phyloP scores from a whole-genome alignment of 2,329 filamentous ascomycete species.

The Apiospora malaysiana region DNA sequence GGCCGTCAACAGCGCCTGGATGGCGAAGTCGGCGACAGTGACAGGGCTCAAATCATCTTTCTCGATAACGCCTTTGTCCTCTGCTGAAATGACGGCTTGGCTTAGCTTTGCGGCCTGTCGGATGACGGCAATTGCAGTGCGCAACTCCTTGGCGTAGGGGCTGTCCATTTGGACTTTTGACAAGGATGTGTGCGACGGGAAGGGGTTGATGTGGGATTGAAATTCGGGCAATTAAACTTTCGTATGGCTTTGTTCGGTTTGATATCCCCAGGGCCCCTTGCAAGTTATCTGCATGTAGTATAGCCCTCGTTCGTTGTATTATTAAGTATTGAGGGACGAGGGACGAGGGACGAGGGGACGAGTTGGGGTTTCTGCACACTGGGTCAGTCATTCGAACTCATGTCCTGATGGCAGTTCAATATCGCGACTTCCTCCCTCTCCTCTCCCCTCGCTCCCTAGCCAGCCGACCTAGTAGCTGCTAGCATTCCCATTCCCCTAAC shows the following conservation, averaged over 20 bases:
- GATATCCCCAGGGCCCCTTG: neutral
- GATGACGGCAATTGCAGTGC: conserved; percentile 37
- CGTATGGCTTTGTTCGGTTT: neutral
- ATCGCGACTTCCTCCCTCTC: too few relatives aligned
- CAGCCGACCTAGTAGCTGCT: too few relatives aligned
- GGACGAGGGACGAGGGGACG: too few relatives aligned
- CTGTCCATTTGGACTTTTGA: conserved; percentile 25
- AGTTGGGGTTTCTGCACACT: neutral
- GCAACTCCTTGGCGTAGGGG: conserved; percentile 37
- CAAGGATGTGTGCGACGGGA: neutral
- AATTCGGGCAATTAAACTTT: neutral
- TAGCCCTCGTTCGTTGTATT: neutral
- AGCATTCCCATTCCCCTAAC: too few relatives aligned
- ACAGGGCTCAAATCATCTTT: conserved; percentile 64
- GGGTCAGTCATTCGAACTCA: neutral
- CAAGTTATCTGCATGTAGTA: neutral
- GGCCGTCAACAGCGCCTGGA: conserved; percentile 60
- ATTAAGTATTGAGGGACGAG: neutral
- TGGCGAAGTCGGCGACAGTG: conserved; percentile 65
- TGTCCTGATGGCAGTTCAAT: neutral
- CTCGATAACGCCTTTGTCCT: conserved; percentile 56
- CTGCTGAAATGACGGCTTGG: conserved; percentile 51
- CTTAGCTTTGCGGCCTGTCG: conserved; percentile 54
- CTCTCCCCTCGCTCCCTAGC: too few relatives aligned
- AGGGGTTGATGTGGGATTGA: conserved; percentile 6